Evolutionary conservation across 345 rosid genomes (phyloP), one percentile per base, ranked within the genome.

Genomic region (Salix purpurea): DNA sequence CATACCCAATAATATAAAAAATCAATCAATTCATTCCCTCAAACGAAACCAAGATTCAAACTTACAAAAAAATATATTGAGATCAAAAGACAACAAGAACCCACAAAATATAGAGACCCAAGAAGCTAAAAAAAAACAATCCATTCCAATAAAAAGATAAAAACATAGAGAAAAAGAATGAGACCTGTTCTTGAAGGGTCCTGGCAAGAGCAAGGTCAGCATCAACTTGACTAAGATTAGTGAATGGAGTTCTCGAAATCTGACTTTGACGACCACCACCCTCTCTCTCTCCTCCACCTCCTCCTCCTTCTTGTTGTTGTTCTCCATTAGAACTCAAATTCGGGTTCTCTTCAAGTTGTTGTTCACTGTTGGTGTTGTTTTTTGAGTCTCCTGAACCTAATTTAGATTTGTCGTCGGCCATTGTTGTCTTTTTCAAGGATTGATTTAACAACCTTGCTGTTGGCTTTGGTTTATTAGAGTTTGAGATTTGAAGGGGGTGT

Each of bases 141-240:
- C 72, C 23, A 60, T 30, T 26, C 16, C 30, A 26, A 54, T 5
- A 52, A 26, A 60, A 60, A 73, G 19, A 76, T 6, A 9, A 32
- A 54, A 23, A 48, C 11, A 13, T 6, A n/a, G 30, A 15, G 40
- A 32, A 7, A 34, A 11, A 62, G 42, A 56, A 39, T 40, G 46
- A 71, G 71, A 95, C 98, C 94, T 94, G 98, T 66, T 94, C 99
- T 82, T 93, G 98, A 15, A 92, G 95, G 73, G 92, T 86, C 23
- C 97, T 92, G 32, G 98, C 97, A 62, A 94, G 99, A 76, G 93
- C 97, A 37, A 89, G 94, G 88, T 94, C 97, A 50, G 99, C 95
- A 76, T 96, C 98, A 64, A 90, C 89, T 86, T 92, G 98, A 74
- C 90, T 89, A 23, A 93, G 90, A 81, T 87, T 79, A 80, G 92